Percentiles rank a stretch among this genome's conserved stretches.
These are phyloP conservation scores for Skeletonema costatum DNA, from an alignment of 108 stramenopile species.

Conservation along the genomic window DNA sequence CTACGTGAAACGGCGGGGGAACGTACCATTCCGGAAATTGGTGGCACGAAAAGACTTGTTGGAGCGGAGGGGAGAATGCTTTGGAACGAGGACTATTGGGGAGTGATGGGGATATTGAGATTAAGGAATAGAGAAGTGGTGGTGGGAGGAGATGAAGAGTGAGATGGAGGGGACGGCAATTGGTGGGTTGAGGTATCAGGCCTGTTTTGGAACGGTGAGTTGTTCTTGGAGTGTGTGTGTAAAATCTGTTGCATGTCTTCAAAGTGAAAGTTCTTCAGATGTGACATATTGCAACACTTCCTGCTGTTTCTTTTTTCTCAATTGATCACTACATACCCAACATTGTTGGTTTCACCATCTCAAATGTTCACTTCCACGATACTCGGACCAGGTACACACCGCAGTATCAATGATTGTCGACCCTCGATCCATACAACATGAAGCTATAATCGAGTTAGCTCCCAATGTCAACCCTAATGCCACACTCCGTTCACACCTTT, in stretches of 20 bases:
- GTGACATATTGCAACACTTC: not conserved
- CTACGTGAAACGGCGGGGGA: constrained; percentile 41
- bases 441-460: constrained; percentile 36
- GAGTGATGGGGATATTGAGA: constrained; percentile 41
- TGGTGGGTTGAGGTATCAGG: constrained; percentile 29
- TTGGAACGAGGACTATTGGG: constrained; percentile 42
- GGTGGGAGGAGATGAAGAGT: constrained; percentile 30
- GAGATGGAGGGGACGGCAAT: constrained; percentile 44
- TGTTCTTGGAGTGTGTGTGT: not conserved
- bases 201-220: constrained; percentile 41
- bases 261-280: not conserved
- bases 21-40: constrained; percentile 34
- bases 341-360: too few relatives aligned
- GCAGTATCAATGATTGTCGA: constrained; percentile 30
- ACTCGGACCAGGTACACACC: constrained; percentile 45
- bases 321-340: not conserved
- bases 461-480: constrained; percentile 51
- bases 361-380: constrained; percentile 15
- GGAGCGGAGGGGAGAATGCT: constrained; percentile 36
- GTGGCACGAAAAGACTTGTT: constrained; percentile 31
- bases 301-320: not conserved
- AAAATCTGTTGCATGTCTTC: too few relatives aligned
- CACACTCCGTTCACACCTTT: constrained; percentile 55
- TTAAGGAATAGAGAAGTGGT: constrained; percentile 25
- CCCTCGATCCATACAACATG: constrained; percentile 21